Evolutionary conservation across 495 filamentous ascomycete species (phyloP).

Genomic region (Venustampulla echinocandica): DNA sequence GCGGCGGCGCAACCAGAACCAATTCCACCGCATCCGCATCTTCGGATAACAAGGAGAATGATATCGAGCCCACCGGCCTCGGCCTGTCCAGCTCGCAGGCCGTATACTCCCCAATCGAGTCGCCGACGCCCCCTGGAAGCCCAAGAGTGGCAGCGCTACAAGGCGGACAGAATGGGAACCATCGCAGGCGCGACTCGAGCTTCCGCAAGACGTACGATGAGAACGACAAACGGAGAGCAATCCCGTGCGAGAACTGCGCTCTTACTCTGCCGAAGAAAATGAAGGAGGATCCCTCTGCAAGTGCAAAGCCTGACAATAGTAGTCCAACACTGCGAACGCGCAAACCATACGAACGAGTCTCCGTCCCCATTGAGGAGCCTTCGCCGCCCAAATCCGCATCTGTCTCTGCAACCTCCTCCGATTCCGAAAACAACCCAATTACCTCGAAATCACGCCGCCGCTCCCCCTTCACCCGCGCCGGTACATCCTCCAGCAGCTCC

Average conservation of each 20-base stretch:
- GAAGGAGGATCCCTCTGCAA: constrained; percentile 25
- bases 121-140: constrained; percentile 59
- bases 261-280: constrained; percentile 47
- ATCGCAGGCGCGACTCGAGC: constrained; percentile 37
- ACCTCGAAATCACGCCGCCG: constrained; percentile 7
- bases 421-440: constrained; percentile 18
- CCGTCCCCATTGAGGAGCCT: constrained; percentile 4
- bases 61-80: not conserved
- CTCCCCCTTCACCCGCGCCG: constrained; percentile 6
- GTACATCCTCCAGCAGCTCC: constrained; percentile 26
- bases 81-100: not conserved
- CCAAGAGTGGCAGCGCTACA: constrained; percentile 33
- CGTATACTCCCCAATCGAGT: constrained; percentile 27
- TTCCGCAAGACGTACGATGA: constrained; percentile 49
- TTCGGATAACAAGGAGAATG: constrained; percentile 23
- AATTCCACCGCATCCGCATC: constrained; percentile 14
- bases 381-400: constrained; percentile 19
- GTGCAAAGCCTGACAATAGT: constrained; percentile 9
- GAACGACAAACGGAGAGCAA: constrained; percentile 41
- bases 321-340: constrained; percentile 23
- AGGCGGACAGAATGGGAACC: constrained; percentile 20
- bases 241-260: constrained; percentile 53
- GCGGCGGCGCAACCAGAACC: constrained; percentile 7
- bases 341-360: constrained; percentile 19
- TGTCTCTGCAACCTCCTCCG: constrained; percentile 14